Percentiles rank a stretch among this genome's conserved stretches.
Evolutionary conservation across 306 rosid species (phyloP).

Genomic region (Benincasa hispida): DNA sequence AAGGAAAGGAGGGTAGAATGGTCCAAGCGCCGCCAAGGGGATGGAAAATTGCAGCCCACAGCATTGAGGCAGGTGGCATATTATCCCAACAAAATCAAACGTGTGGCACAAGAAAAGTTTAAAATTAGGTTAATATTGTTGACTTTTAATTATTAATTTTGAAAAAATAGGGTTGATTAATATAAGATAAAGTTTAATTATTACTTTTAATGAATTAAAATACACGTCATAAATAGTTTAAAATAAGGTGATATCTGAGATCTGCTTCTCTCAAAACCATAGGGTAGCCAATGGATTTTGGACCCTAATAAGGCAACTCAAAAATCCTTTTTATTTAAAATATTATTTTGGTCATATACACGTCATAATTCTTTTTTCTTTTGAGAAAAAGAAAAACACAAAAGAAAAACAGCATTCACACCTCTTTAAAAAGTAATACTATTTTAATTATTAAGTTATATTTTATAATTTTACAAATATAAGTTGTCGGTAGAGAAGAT

Average conservation of each 20-base stretch:
- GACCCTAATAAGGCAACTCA: neutral
- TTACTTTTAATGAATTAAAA: neutral
- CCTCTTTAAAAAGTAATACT: too few relatives aligned
- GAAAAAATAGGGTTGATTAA: neutral
- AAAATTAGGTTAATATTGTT: neutral
- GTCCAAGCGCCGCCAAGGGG: neutral
- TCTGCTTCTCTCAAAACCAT: neutral
- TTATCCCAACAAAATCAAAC: neutral
- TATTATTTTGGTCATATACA: too few relatives aligned
- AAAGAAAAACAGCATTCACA: too few relatives aligned
- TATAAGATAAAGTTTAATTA: neutral
- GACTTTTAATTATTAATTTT: neutral
- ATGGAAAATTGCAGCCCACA: conserved; percentile 2
- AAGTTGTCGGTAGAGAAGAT: too few relatives aligned
- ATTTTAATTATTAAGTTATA: too few relatives aligned
- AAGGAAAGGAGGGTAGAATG: neutral
- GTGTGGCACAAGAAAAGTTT: neutral
- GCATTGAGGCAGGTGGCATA: neutral
- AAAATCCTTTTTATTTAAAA: neutral
- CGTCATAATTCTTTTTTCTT: too few relatives aligned
- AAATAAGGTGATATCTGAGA: neutral
- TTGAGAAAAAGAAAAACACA: too few relatives aligned
- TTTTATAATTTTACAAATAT: too few relatives aligned
- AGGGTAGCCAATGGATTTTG: neutral
- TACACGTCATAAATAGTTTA: neutral